Base-by-base conservation (phyloP, 176 grass and related monocot genomes). In the Melocanna baccifera region DNA sequence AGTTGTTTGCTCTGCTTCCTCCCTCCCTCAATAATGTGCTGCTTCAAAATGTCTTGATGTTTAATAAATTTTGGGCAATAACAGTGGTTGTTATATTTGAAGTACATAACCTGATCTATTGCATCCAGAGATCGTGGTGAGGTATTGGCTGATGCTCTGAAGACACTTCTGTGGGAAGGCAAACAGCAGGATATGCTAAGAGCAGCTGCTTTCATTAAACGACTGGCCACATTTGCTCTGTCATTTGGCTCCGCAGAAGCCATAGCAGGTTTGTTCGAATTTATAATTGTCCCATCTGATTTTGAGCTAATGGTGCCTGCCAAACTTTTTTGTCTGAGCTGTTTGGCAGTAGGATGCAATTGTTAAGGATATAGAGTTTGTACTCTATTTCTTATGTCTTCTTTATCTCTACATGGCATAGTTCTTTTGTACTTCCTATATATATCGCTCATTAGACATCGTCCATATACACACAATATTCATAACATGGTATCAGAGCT, bases 171-270 rank as follows among this genome's bases (percentile, higher is more conserved):
- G 40, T 99, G 96, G 87, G 96, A 99, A 88, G 93, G 93, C 68
- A 99, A 83, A 62, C 91, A 89, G 69, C 96, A 96, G 64, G 91
- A 99, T 80, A 92, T 94, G 91, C 90, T 96, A 79, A 90, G 93
- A 89, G 93, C 96, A 26, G 81, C 91, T 57, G 93, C 91, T 90
- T 96, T 99, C 62, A 99, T 96, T 71, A 94, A 99, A 92, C 96
- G 91, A 22, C 85, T 99, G 41, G 91, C 88, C 30, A 94, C 89
- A 47, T 96, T 99, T 91, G 86, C 90, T 78, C 75, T 99, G 45
- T 99, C 91, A 73, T 94, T 96, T 71, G 93, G 96, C 40, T 91
- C 93, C n/a, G 88, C 91, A 45, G 96, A 94, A 85, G 88, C 90
- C 4, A 91, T 99, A 80, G 70, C 93, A 89, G 96, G 96, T 94